Conservation (phyloP, 371 early-diverging fungal species). For the Syncephalastrum sp. region DNA sequence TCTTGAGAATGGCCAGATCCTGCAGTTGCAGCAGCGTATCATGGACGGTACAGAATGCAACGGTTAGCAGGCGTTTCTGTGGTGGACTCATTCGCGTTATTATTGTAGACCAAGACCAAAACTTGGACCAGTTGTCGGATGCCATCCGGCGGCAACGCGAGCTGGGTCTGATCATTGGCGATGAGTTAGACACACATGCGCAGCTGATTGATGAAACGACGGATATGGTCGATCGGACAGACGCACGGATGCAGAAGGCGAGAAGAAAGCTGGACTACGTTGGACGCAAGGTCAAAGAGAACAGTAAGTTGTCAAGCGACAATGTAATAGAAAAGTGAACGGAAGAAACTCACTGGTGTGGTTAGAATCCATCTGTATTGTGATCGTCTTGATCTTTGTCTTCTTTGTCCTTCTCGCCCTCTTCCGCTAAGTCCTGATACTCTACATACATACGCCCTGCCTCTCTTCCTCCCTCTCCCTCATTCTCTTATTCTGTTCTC, state of each 20-base stretch:
- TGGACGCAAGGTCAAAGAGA: constrained; percentile 44
- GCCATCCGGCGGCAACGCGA: constrained; percentile 75
- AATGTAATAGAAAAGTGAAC: neutral
- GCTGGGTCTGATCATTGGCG: constrained; percentile 72
- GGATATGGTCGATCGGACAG: constrained; percentile 62
- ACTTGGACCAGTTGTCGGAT: constrained; percentile 67
- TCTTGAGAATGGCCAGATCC: constrained; percentile 59
- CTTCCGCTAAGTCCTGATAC: constrained; percentile 18
- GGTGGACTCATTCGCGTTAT: neutral
- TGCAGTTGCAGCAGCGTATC: constrained; percentile 75
- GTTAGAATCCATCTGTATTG: constrained; percentile 48
- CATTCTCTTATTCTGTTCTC: too few relatives aligned
- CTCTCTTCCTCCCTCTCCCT: too few relatives aligned
- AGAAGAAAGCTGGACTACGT: constrained; percentile 46
- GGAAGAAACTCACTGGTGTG: neutral
- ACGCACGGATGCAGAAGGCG: constrained; percentile 54
- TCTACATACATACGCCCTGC: too few relatives aligned
- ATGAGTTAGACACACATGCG: constrained; percentile 75
- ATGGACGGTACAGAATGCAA: constrained; percentile 59
- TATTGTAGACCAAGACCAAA: constrained; percentile 71
- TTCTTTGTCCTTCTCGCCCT: constrained; percentile 43
- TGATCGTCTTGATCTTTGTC: constrained; percentile 41
- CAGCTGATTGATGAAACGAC: constrained; percentile 78
- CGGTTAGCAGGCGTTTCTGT: neutral
- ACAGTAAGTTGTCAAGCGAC: constrained; percentile 33